Evolutionary conservation across 257 asterid genomes (phyloP).

Genomic region (Fraxinus anomala): DNA sequence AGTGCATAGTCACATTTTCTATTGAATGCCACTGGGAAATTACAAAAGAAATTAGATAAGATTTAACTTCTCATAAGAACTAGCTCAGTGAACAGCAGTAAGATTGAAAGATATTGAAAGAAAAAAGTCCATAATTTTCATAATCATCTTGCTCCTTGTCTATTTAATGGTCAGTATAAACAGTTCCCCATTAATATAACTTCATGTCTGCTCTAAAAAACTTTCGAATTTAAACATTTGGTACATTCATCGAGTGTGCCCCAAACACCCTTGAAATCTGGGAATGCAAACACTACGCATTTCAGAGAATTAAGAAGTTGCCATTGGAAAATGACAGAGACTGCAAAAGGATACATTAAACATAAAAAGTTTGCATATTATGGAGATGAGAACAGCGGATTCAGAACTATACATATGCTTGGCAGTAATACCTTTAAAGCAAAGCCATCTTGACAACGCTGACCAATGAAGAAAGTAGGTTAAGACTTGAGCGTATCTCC

Average conservation of each 20-base stretch:
- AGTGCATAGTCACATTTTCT: not conserved
- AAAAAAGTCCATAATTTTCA: not conserved
- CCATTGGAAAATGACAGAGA: not conserved
- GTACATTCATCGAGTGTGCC: not conserved
- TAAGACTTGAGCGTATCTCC: too few species aligned
- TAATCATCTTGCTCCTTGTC: not conserved
- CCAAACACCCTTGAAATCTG: not conserved
- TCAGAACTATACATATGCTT: not conserved
- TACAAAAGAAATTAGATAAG: not conserved
- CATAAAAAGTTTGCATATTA: not conserved
- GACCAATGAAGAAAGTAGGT: not conserved
- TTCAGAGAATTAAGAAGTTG: not conserved
- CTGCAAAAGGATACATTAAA: slow-evolving; percentile 2
- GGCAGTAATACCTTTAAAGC: not conserved
- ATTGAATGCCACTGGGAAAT: not conserved
- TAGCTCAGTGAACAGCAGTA: not conserved
- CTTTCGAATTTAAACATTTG: not conserved
- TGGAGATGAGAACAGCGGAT: not conserved
- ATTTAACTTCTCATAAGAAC: not conserved
- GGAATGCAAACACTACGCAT: not conserved
- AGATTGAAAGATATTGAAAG: not conserved
- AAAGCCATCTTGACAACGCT: not conserved
- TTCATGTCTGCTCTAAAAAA: not conserved
- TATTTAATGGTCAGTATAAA: not conserved
- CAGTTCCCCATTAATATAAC: not conserved